These are phyloP conservation scores for Macrocystidia cucumis DNA, from an alignment of 1,284 basidiomycete species.

Conservation along the genomic window DNA sequence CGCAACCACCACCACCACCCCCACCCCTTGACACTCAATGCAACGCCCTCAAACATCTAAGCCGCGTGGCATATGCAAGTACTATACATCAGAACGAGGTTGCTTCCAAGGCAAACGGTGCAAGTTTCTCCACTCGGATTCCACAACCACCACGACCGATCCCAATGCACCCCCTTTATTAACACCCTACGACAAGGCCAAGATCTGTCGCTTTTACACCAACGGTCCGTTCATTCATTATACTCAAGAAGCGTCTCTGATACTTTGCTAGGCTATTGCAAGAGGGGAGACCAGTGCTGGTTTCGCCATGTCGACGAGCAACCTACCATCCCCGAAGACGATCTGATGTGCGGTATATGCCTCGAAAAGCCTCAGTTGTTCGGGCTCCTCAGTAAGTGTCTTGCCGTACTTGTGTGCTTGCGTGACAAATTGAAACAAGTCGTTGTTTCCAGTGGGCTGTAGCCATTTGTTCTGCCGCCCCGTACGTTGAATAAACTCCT, in stretches of 20 bases:
- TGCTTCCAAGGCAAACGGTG: slow-evolving; percentile 59
- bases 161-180: slow-evolving; percentile 17
- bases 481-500: slow-evolving; percentile 25
- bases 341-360: slow-evolving; percentile 60
- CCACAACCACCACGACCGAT: slow-evolving; percentile 7
- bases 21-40: too few species aligned
- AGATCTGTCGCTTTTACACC: slow-evolving; percentile 57
- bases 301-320: slow-evolving; percentile 41
- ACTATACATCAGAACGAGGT: slow-evolving; percentile 50
- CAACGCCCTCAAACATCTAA: slow-evolving; percentile 53
- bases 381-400: slow-evolving; percentile 52
- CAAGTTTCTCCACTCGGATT: slow-evolving; percentile 59
- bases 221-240: slow-evolving; percentile 30
- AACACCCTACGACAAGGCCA: slow-evolving; percentile 62
- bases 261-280: slow-evolving; percentile 48
- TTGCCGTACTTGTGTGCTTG: neutral
- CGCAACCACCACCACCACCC: too few species aligned
- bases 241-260: neutral
- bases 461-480: slow-evolving; percentile 67
- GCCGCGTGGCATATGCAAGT: slow-evolving; percentile 55
- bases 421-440: slow-evolving; percentile 6
- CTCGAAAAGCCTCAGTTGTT: slow-evolving; percentile 61
- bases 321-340: slow-evolving; percentile 16
- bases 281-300: slow-evolving; percentile 62
- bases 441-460: slow-evolving; percentile 53